phyloP scores from a whole-genome alignment of 129 eudicot genomes.

The sunflower (Helianthus annuus) region DNA sequence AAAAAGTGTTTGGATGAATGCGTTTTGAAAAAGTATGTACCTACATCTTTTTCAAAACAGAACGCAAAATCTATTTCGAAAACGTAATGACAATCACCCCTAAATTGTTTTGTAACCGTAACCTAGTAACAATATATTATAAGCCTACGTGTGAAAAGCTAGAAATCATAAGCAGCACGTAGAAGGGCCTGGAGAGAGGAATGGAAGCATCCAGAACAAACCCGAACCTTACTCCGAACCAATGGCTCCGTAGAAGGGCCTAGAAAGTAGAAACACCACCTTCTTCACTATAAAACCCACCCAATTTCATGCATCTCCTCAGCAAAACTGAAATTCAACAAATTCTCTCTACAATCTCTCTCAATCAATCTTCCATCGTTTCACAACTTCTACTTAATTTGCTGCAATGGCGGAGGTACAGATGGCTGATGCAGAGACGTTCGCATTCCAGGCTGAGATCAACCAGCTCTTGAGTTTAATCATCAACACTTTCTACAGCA shows the following conservation, averaged over 20 bases:
- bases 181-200: too few relatives aligned
- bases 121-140: too few relatives aligned
- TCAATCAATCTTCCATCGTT: slow-evolving; percentile 4
- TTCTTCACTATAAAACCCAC: slow-evolving; percentile 21
- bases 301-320: background rate
- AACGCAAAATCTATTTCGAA: too few relatives aligned
- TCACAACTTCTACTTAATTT: background rate
- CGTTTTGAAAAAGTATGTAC: too few relatives aligned
- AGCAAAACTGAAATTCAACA: background rate
- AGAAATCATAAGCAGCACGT: background rate
- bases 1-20: too few relatives aligned
- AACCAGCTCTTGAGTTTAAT: slow-evolving; percentile 70
- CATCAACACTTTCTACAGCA: slow-evolving; percentile 83
- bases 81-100: too few relatives aligned
- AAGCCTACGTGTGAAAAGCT: background rate
- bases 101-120: too few relatives aligned
- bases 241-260: slow-evolving; percentile 16
- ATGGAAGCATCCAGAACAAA: slow-evolving; percentile 31
- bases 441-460: slow-evolving; percentile 82
- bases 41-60: too few relatives aligned
- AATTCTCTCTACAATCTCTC: background rate
- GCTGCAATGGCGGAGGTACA: slow-evolving; percentile 55
- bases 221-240: slow-evolving; percentile 36
- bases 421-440: slow-evolving; percentile 79
- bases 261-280: slow-evolving; percentile 33